Conservation (phyloP, 106 monocot species). For the Narthecium ossifragum region DNA sequence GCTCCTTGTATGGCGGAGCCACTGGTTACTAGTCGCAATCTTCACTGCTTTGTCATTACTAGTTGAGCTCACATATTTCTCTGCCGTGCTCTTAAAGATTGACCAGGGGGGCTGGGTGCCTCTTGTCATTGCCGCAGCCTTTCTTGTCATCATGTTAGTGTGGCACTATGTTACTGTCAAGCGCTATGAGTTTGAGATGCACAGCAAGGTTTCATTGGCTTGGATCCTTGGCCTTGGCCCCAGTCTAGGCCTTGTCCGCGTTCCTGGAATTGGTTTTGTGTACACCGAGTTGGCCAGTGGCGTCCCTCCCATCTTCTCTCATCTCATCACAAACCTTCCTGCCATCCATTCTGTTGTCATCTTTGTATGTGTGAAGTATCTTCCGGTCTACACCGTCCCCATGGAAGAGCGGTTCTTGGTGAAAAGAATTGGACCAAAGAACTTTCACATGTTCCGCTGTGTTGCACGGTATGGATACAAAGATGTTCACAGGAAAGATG, state of each 20-base stretch:
- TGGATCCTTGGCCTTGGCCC: constrained; percentile 95
- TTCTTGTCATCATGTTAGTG: constrained; percentile 75
- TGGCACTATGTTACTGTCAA: constrained; percentile 81
- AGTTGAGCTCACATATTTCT: constrained; percentile 84
- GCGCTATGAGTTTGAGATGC: constrained; percentile 86
- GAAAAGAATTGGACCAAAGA: constrained; percentile 78
- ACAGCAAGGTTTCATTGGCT: constrained; percentile 81
- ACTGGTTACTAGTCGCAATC: constrained; percentile 62
- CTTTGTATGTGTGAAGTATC: constrained; percentile 85
- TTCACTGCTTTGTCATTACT: constrained; percentile 68
- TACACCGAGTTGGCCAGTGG: constrained; percentile 85
- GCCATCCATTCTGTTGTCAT: constrained; percentile 80
- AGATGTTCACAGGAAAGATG: constrained; percentile 75
- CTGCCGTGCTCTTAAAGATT: constrained; percentile 73
- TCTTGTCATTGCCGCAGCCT: constrained; percentile 59
- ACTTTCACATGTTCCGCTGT: constrained; percentile 81
- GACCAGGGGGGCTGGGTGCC: constrained; percentile 96
- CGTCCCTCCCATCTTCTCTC: constrained; percentile 89
- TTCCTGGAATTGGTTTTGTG: constrained; percentile 87
- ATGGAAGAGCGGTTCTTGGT: constrained; percentile 69
- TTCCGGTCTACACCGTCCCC: constrained; percentile 84
- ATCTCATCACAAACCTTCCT: constrained; percentile 89
- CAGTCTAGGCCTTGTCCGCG: constrained; percentile 79
- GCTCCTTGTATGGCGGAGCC: constrained; percentile 89
- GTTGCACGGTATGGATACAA: constrained; percentile 91